A percentile compares a stretch with the other conserved stretches of the same genome.
These are phyloP conservation scores for Russula dissimulans DNA, from an alignment of 768 basidiomycete genomes.

Conservation along the genomic window DNA sequence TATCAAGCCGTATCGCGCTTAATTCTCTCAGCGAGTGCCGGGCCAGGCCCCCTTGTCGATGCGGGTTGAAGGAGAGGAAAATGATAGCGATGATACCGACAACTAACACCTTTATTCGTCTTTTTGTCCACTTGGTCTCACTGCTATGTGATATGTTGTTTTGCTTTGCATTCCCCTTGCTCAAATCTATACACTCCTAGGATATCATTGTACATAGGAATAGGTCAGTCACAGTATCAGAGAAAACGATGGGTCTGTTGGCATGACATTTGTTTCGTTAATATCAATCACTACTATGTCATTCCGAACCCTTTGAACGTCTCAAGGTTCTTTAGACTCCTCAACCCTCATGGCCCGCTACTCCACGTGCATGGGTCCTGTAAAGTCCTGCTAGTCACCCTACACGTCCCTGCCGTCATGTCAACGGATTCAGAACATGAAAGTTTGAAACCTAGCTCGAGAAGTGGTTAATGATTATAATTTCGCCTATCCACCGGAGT, in stretches of 20 bases:
- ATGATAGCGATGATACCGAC: background rate
- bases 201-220: background rate
- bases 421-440: too few species aligned
- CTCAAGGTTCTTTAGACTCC: background rate
- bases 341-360: too few species aligned
- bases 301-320: too few species aligned
- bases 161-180: background rate
- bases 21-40: constrained; percentile 39
- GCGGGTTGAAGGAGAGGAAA: background rate
- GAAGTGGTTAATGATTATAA: too few species aligned
- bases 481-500: too few species aligned
- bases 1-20: background rate
- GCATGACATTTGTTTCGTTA: background rate
- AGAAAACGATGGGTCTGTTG: background rate
- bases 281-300: too few species aligned
- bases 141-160: background rate
- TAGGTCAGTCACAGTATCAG: too few species aligned
- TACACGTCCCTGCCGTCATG: too few species aligned
- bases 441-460: too few species aligned
- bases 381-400: too few species aligned
- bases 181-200: background rate
- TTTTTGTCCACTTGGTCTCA: background rate
- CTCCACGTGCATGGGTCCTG: too few species aligned
- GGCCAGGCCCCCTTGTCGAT: constrained; percentile 38
- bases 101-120: background rate